Base-by-base conservation (phyloP, 1,139 yeast species). In the Taphrina flavorubra region DNA sequence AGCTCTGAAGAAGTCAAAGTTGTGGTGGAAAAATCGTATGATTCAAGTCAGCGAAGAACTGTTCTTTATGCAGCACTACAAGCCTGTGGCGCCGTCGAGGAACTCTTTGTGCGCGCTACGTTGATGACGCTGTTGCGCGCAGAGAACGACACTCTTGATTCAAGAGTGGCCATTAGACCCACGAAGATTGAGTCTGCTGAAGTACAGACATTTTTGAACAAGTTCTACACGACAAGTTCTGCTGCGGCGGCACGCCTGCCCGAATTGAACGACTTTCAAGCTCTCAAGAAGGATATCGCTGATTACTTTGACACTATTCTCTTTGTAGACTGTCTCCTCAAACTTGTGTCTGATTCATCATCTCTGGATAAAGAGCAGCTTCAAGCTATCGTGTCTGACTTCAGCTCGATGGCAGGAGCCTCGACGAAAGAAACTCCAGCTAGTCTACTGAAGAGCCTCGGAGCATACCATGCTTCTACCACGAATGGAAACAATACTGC, bases 61-160 rank as follows among this genome's bases (percentile, higher is more conserved):
- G 62, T 44, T n/a, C n/a, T 58, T n/a, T 58, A 16, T 44, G 25
- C 53, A 6, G 62, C 62, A 11, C 62, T 58, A 10, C 42, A 58
- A 18, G 40, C 42, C 2, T 44, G 51, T 44, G 42, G 36, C n/a
- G 8, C 3, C 2, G 62, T 25, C 18, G 62, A 58, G 16, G 5
- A 2, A 11, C 42, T 58, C 16, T 44, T 58, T 10, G 51, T 58
- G 53, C 40, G 36, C 13, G 53, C 53, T 25, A 42, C 34, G 8
- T 31, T 58, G 18, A 7, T 46, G 53, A 31, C 62, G 10, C 18
- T 58, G 25, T n/a, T 36, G 20, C 37, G 62, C 16, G 31, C 53
- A 1, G 62, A 58, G 42, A 42, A 37, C 25, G 62, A 42, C 14
- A 25, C 62, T n/a, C 42, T 58, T 8, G 53, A 58, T 13, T 20